phyloP scores from a whole-genome alignment of 1,284 basidiomycete species.

The Pulchroboletus neoregius region DNA sequence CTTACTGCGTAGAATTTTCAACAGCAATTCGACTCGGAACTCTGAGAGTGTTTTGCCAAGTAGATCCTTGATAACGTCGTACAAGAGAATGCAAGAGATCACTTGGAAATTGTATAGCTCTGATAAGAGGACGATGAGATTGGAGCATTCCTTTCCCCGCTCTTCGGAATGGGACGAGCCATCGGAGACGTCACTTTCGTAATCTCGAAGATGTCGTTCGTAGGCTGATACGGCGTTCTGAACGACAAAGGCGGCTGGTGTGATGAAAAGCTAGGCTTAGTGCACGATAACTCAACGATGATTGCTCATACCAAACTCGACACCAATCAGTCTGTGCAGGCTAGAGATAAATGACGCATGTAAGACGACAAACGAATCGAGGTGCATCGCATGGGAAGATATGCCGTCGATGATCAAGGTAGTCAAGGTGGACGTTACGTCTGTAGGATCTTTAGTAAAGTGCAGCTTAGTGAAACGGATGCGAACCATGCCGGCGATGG shows the following conservation, averaged over 20 bases:
- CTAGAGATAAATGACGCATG: constrained; percentile 87
- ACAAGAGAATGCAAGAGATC: constrained; percentile 82
- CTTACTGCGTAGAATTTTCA: constrained; percentile 82
- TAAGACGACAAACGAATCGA: constrained; percentile 90
- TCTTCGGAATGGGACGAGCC: constrained; percentile 26
- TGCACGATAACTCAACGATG: background rate
- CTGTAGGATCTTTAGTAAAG: constrained; percentile 36
- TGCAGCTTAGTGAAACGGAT: background rate
- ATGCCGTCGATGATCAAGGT: constrained; percentile 80
- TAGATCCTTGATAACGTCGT: constrained; percentile 84
- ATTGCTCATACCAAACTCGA: constrained; percentile 76
- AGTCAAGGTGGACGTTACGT: constrained; percentile 82
- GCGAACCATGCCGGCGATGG: constrained; percentile 75
- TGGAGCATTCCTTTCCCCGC: constrained; percentile 82
- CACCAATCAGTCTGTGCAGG: constrained; percentile 80
- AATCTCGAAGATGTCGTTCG: constrained; percentile 50
- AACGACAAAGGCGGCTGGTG: constrained; percentile 71
- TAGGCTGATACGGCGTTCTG: constrained; percentile 67
- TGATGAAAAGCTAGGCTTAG: constrained; percentile 1
- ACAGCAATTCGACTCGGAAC: constrained; percentile 79
- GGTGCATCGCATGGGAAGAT: constrained; percentile 74
- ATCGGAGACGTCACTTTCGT: constrained; percentile 19
- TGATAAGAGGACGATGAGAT: constrained; percentile 83
- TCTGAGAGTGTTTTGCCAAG: constrained; percentile 69
- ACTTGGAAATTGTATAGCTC: constrained; percentile 97